phyloP scores from a whole-genome alignment of 768 basidiomycete genomes.

The Hemileccinum impolitum region DNA sequence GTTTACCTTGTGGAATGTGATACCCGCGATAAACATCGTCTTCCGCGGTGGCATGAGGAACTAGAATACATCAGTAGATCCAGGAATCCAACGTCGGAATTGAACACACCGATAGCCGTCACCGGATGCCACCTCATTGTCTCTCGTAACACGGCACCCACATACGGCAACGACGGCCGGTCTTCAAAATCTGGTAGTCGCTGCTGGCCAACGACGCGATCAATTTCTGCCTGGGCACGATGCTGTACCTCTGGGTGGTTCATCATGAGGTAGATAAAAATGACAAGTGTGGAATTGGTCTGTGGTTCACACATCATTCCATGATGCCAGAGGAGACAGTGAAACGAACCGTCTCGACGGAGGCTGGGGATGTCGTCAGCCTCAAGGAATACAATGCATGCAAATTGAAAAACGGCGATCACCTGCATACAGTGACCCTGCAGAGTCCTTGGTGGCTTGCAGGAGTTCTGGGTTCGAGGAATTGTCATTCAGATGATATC shows the following conservation, averaged over 20 bases:
- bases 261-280: slow-evolving; percentile 31
- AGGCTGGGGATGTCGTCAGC: slow-evolving; percentile 16
- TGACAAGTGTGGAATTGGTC: slow-evolving; percentile 24
- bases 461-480: slow-evolving; percentile 1
- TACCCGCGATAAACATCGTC: slow-evolving; percentile 38
- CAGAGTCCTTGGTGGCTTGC: slow-evolving; percentile 15
- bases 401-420: background rate
- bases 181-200: slow-evolving; percentile 34
- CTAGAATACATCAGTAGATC: slow-evolving; percentile 17
- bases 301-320: slow-evolving; percentile 4
- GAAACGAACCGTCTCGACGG: slow-evolving; percentile 29
- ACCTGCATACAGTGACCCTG: slow-evolving; percentile 19
- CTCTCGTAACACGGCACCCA: slow-evolving; percentile 35
- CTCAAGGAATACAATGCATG: no score
- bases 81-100: background rate
- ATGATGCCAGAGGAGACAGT: background rate
- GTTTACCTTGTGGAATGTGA: slow-evolving; percentile 29
- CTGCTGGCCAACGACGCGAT: slow-evolving; percentile 25
- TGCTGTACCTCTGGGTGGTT: slow-evolving; percentile 25
- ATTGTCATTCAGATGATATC: background rate
- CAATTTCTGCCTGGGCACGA: slow-evolving; percentile 32
- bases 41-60: slow-evolving; percentile 38
- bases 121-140: slow-evolving; percentile 29
- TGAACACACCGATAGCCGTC: slow-evolving; percentile 19
- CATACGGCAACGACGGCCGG: slow-evolving; percentile 27